Evolutionary conservation across 169 alveolate genomes (phyloP).

Genomic region (Plasmodium berghei): DNA sequence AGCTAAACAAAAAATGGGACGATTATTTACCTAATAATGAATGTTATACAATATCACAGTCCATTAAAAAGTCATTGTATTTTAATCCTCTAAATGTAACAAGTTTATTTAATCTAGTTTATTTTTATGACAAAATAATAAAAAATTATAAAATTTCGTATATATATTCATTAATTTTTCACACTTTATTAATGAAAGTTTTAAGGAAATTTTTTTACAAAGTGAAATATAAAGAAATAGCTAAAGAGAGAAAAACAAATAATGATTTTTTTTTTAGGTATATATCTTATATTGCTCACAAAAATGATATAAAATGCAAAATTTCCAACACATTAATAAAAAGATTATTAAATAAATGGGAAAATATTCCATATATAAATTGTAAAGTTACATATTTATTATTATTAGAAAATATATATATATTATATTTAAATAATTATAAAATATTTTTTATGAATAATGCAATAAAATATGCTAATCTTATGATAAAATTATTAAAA

Average conservation of each 20-base stretch:
- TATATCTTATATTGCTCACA: background rate
- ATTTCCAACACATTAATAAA: slow-evolving; percentile 5
- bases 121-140: slow-evolving; percentile 21
- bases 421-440: slow-evolving; percentile 29
- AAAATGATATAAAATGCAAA: background rate
- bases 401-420: slow-evolving; percentile 30
- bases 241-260: background rate
- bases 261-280: background rate
- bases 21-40: background rate
- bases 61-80: slow-evolving; percentile 25
- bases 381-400: slow-evolving; percentile 8
- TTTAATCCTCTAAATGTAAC: slow-evolving; percentile 41
- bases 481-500: slow-evolving; percentile 11
- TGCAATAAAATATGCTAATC: slow-evolving; percentile 25
- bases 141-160: slow-evolving; percentile 2
- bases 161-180: slow-evolving; percentile 32
- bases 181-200: slow-evolving; percentile 19
- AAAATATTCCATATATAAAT: slow-evolving; percentile 16
- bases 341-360: slow-evolving; percentile 13
- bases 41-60: background rate
- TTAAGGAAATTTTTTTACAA: slow-evolving; percentile 2
- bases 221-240: background rate
- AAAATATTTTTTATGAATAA: slow-evolving; percentile 9
- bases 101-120: slow-evolving; percentile 36
- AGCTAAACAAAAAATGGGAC: background rate